Evolutionary conservation across 495 filamentous ascomycete genomes (phyloP), one percentile per base, ranked within the genome.

Genomic region (Trichocladium uniseriatum): DNA sequence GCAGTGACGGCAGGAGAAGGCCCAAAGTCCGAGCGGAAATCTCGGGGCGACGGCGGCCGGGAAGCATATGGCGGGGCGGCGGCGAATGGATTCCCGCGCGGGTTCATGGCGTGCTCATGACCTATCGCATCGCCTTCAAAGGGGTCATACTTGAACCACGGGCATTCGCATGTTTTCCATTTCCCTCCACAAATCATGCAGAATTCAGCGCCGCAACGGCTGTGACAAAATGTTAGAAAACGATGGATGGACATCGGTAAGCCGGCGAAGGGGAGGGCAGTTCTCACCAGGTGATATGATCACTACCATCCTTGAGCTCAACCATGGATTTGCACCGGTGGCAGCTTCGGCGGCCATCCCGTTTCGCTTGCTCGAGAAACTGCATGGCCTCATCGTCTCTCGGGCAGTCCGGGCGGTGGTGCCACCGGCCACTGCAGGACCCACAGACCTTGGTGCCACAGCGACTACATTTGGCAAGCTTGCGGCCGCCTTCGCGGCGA

Each of bases 151-250:
- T 81, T 86, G 70, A 89, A 89, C 79, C 78, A 86, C 2, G 84
- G 81, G 55, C 87, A 92, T 47, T 84, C 78, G 56, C 87, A 94
- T 0, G 77, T 81, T 66, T 89, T 91, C 87, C 87, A 90, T 52
- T 80, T 80, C 20, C 65, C 56, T 11, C 83, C 87, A 57, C 87
- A 94, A 29, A 83, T 72, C 77, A 87, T 86, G 67, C 87, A 94
- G 63, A 89, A 90, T 55, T 89, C 79, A 19, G 85, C 86, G 42
- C 77, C 80, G 60, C 87, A 91, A 44, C 79, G 84, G 64, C 83
- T 82, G 11, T 22, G 14, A 42, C 49, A 19, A 39, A 46, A 0
- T 22, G 38, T 39, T 43, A 21, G 57, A 24, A 29, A 32, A 22
- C 13, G n/a, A 35, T 32, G 53, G 28, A 24, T 51, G 36, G 24